Percentiles rank a stretch among this genome's conserved stretches.
Conservation (phyloP, 306 rosid genomes). For the Cyamopsis tetragonoloba region DNA sequence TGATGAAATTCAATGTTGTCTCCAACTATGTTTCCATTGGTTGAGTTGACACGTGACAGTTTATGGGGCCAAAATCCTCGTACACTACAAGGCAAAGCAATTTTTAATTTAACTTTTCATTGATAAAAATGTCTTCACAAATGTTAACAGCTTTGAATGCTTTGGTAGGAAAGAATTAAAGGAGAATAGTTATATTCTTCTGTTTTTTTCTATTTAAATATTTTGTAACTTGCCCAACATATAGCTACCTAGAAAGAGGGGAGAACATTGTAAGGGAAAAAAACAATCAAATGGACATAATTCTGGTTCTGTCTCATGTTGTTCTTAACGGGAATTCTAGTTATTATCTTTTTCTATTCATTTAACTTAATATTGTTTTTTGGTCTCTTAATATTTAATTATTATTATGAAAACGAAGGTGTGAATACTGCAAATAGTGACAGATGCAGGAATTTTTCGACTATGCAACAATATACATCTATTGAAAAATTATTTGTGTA, state of each 20-base stretch:
- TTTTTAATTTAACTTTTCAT: not conserved
- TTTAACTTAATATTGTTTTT: no score
- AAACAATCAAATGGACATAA: not conserved
- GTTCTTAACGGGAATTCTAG: not conserved
- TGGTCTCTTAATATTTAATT: no score
- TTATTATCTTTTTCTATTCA: constrained; percentile 3
- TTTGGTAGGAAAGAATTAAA: not conserved
- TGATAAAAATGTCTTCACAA: not conserved
- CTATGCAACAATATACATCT: no score
- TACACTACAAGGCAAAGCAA: not conserved
- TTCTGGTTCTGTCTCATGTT: not conserved
- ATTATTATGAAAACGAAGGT: not conserved
- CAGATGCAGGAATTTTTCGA: no score
- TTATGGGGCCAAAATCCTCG: not conserved
- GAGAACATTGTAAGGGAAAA: not conserved
- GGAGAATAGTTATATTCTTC: not conserved
- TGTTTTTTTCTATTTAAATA: not conserved
- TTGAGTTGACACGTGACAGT: not conserved
- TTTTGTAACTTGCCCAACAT: not conserved
- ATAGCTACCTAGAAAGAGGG: not conserved
- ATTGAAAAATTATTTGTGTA: no score
- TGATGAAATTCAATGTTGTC: constrained; percentile 5
- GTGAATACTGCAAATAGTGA: not conserved
- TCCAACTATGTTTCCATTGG: not conserved
- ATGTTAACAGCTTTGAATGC: not conserved